Percentiles rank a stretch among this genome's conserved stretches.
Conservation (phyloP, 176 grass and related monocot genomes). For the Eragrostis curvula region DNA sequence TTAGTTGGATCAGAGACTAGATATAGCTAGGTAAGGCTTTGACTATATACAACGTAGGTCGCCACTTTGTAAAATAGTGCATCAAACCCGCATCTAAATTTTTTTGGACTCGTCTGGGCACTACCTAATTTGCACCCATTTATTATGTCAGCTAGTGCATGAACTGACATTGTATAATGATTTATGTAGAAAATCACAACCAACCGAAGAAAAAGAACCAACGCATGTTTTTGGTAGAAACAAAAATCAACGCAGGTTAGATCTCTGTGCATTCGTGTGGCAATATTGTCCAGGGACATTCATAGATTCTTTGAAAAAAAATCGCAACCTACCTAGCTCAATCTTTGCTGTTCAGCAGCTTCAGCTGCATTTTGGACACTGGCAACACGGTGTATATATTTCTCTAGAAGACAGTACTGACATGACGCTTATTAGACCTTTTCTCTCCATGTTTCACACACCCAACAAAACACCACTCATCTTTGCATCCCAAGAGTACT, state of each 20-base stretch:
- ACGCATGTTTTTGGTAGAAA: background rate
- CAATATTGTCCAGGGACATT: background rate
- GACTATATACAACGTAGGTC: no score
- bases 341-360: background rate
- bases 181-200: background rate
- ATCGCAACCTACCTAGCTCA: background rate
- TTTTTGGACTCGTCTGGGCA: no score
- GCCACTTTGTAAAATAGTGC: no score
- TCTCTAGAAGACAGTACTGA: slow-evolving; percentile 3
- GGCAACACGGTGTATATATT: no score
- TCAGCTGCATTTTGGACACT: slow-evolving; percentile 16
- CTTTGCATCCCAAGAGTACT: background rate
- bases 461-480: background rate
- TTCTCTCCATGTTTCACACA: slow-evolving; percentile 22
- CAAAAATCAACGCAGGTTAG: background rate
- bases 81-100: no score
- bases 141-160: background rate
- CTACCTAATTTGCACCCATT: no score
- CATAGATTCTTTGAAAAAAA: background rate
- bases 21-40: no score
- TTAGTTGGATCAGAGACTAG: no score
- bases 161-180: background rate
- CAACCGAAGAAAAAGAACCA: background rate
- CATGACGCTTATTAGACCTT: background rate
- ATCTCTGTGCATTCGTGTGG: background rate